phyloP scores from a whole-genome alignment of 768 basidiomycete species.

The Flagelloscypha sp. region DNA sequence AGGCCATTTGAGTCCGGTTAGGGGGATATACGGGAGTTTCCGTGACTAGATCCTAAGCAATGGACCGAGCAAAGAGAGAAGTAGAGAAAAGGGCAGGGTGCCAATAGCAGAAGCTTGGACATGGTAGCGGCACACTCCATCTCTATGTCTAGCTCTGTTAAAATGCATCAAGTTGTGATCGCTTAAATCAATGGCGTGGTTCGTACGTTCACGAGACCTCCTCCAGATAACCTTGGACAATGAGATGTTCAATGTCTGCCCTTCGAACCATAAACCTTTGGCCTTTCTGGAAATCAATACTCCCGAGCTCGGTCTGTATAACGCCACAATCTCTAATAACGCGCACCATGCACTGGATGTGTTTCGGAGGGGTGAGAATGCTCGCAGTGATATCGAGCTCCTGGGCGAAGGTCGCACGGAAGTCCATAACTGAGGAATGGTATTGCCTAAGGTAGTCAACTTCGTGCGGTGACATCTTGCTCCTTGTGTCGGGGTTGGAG shows the following conservation, averaged over 20 bases:
- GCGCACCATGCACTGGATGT: slow-evolving; percentile 79
- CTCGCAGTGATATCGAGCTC: slow-evolving; percentile 83
- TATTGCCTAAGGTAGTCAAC: slow-evolving; percentile 83
- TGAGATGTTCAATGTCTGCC: slow-evolving; percentile 88
- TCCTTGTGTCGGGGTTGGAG: slow-evolving; percentile 54
- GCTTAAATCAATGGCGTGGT: too few species aligned
- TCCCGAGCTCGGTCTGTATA: slow-evolving; percentile 87
- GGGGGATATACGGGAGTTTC: too few species aligned
- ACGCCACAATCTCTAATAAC: slow-evolving; percentile 87
- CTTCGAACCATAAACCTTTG: slow-evolving; percentile 84
- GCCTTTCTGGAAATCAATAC: slow-evolving; percentile 83
- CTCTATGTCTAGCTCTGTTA: too few species aligned
- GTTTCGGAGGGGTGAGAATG: slow-evolving; percentile 78
- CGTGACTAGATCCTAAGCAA: too few species aligned
- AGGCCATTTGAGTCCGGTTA: too few species aligned
- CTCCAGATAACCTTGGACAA: slow-evolving; percentile 89
- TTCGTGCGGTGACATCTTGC: slow-evolving; percentile 71
- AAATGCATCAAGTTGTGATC: too few species aligned
- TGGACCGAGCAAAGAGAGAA: too few species aligned
- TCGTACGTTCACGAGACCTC: too few species aligned
- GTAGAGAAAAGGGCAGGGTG: too few species aligned
- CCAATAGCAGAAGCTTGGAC: too few species aligned
- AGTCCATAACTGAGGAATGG: slow-evolving; percentile 72
- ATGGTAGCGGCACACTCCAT: too few species aligned
- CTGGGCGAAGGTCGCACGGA: slow-evolving; percentile 75